These are phyloP conservation scores for Galeopsis tetrahit DNA, from an alignment of 257 asterid genomes.

Conservation along the genomic window DNA sequence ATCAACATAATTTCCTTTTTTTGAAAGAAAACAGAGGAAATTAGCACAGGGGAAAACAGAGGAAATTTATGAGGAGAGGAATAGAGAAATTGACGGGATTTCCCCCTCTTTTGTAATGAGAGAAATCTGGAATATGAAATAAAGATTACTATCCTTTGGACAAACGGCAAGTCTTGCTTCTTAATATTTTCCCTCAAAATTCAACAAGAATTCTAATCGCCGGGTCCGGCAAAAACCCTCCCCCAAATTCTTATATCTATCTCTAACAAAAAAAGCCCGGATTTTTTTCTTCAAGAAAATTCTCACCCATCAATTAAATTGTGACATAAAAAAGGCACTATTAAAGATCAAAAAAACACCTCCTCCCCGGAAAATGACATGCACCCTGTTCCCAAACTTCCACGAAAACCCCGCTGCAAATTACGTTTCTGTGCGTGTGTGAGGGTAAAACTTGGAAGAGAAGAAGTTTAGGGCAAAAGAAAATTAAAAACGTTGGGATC, in stretches of 20 bases:
- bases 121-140: slow-evolving; percentile 33
- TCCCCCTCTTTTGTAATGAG: slow-evolving; percentile 28
- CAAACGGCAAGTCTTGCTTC: slow-evolving; percentile 45
- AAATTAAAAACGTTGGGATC: slow-evolving; percentile 38
- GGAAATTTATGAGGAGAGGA: slow-evolving; percentile 49
- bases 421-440: slow-evolving; percentile 34
- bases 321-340: slow-evolving; percentile 23
- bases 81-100: slow-evolving; percentile 78
- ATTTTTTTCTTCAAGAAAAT: slow-evolving; percentile 29
- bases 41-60: slow-evolving; percentile 44
- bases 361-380: slow-evolving; percentile 39
- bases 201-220: slow-evolving; percentile 40
- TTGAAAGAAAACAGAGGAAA: slow-evolving; percentile 44
- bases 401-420: slow-evolving; percentile 32
- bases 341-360: slow-evolving; percentile 20
- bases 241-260: slow-evolving; percentile 33
- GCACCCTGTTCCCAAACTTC: slow-evolving; percentile 34
- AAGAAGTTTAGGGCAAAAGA: slow-evolving; percentile 14
- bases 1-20: slow-evolving; percentile 45
- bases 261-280: slow-evolving; percentile 27
- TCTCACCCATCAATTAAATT: slow-evolving; percentile 28
- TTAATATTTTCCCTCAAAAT: slow-evolving; percentile 5
- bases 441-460: slow-evolving; percentile 31
- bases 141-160: slow-evolving; percentile 53
- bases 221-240: slow-evolving; percentile 48